Base-by-base conservation (phyloP, 352 stramenopile genomes). In the Sclerospora graminicola region DNA sequence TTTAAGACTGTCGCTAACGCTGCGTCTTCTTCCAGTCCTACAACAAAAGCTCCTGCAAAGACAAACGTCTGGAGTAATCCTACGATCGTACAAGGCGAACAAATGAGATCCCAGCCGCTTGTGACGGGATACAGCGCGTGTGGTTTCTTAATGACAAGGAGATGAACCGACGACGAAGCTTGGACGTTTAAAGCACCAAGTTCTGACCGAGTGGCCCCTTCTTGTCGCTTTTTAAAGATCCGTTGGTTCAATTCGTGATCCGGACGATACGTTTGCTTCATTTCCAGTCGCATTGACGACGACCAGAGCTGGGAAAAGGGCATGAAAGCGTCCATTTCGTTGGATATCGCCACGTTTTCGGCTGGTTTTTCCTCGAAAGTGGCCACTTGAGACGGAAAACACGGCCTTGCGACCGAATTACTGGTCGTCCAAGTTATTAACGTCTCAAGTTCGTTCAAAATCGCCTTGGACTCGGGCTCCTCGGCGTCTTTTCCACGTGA, bases 61-160 rank as follows among this genome's bases (percentile, higher is more conserved):
- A 81, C 73, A 2, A 86, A 39, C 0, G 66, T 41, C 32, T 90
- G 84, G 11, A 92, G 37, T 19, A 92, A 48, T 6, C 45, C 41
- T 5, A 66, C 52, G 0, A 73, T 71, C 23, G 63, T 72, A 5
- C 40, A 41, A 2, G 77, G 71, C 13, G 38, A 31, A 28, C 77
- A 41, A 26, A 92, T 59, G 0, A 92, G 19, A 43, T 92, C 81
- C 66, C 66, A 92, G 4, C 81, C 81, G 40, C 70, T 67, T 8
- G 56, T 68, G 31, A 66, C 29, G 16, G 51, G 49, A 34, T 82
- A 90, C n/a, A 49, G 21, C 1, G 54, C 48, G 2, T 14, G 15
- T n/a, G n/a, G n/a, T 29, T 83, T 68, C 14, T 60, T 47, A 9
- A 88, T 45, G 5, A 61, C 35, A 13, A 90, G 35, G 15, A 86